Conservation (phyloP, 371 early-diverging fungal genomes). For the Lichtheimia ornata region DNA sequence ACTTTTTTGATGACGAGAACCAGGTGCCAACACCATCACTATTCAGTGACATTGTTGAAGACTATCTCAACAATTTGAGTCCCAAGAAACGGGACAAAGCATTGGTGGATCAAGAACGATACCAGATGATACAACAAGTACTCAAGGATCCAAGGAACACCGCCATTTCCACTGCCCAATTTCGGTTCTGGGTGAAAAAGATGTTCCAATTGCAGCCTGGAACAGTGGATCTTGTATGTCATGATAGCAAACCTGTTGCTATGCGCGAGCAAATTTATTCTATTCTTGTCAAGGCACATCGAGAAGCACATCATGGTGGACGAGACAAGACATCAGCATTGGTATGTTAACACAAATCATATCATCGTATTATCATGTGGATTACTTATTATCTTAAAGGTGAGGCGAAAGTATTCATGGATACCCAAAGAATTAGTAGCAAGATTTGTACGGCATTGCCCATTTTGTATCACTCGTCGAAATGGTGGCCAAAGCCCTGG, state of each 20-base stretch:
- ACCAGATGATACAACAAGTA: conserved; percentile 55
- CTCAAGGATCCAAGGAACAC: conserved; percentile 62
- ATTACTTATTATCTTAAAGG: conserved; percentile 22
- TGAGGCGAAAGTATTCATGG: conserved; percentile 57
- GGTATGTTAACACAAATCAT: conserved; percentile 25
- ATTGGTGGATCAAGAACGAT: conserved; percentile 51
- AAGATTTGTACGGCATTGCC: conserved; percentile 60
- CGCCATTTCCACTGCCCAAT: conserved; percentile 62
- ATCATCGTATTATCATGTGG: background rate
- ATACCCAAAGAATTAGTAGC: conserved; percentile 64
- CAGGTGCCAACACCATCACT: conserved; percentile 36
- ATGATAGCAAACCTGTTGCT: conserved; percentile 60
- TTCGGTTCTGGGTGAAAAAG: conserved; percentile 67
- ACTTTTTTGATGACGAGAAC: conserved; percentile 26
- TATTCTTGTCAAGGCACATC: conserved; percentile 55
- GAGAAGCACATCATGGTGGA: conserved; percentile 63
- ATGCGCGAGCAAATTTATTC: conserved; percentile 57
- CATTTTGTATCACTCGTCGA: conserved; percentile 50
- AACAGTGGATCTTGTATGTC: conserved; percentile 47
- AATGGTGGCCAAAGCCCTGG: conserved; percentile 32
- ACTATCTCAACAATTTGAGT: conserved; percentile 53
- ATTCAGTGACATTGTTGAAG: conserved; percentile 42
- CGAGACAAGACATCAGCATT: conserved; percentile 65
- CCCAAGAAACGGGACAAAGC: conserved; percentile 66
- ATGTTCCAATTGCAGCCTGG: conserved; percentile 51